Percentiles rank a stretch among this genome's conserved stretches.
Conservation (phyloP, 2,329 filamentous ascomycete species). For the Aspergillus pseudoglaucus region DNA sequence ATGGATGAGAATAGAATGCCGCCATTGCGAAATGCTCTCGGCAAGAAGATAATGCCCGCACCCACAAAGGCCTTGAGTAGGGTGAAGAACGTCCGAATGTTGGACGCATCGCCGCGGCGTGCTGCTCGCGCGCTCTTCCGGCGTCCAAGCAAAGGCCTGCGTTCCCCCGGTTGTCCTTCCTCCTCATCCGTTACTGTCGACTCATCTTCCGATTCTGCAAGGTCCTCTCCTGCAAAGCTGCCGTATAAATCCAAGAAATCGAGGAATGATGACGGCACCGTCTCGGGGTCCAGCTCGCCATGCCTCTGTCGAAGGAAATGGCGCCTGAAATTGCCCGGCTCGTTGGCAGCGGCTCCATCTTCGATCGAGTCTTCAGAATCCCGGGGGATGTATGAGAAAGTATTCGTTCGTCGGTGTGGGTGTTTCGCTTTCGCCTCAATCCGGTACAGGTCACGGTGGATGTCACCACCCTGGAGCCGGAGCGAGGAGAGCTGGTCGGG, state of each 20-base stretch:
- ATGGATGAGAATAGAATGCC: slow-evolving; percentile 69
- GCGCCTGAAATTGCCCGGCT: slow-evolving; percentile 49
- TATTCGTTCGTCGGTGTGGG: slow-evolving; percentile 54
- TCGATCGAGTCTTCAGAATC: slow-evolving; percentile 18
- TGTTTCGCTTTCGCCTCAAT: slow-evolving; percentile 51
- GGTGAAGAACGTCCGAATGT: slow-evolving; percentile 70
- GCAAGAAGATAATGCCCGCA: slow-evolving; percentile 75
- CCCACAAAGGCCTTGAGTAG: slow-evolving; percentile 72
- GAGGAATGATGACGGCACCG: slow-evolving; percentile 48
- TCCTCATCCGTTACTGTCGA: slow-evolving; percentile 40
- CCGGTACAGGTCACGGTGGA: slow-evolving; percentile 71
- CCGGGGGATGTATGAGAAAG: slow-evolving; percentile 53
- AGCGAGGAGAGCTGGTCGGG: slow-evolving; percentile 56
- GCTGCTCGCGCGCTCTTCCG: slow-evolving; percentile 45
- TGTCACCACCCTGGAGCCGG: slow-evolving; percentile 67
- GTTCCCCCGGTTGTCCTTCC: slow-evolving; percentile 45
- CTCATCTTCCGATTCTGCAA: slow-evolving; percentile 55
- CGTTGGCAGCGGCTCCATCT: slow-evolving; percentile 38
- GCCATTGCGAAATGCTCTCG: slow-evolving; percentile 72
- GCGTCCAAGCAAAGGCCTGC: slow-evolving; percentile 45
- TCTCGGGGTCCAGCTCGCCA: slow-evolving; percentile 8
- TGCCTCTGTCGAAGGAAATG: slow-evolving; percentile 42
- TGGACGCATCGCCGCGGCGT: slow-evolving; percentile 57
- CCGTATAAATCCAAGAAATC: slow-evolving; percentile 72
- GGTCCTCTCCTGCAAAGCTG: slow-evolving; percentile 68